phyloP scores from a whole-genome alignment of 2,329 filamentous ascomycete species.

The Ramularia collo-cygni region DNA sequence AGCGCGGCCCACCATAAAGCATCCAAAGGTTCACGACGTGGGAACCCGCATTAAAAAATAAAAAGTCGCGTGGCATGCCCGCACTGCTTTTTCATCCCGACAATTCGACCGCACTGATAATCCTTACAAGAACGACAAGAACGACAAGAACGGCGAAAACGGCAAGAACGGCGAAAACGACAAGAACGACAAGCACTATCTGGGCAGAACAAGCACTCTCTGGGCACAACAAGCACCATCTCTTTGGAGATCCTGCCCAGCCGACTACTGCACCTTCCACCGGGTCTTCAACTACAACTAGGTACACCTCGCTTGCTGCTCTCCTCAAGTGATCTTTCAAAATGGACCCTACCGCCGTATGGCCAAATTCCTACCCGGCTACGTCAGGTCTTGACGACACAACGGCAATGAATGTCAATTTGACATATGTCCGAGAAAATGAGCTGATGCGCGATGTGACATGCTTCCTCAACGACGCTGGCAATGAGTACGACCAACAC shows the following conservation, averaged over 20 bases:
- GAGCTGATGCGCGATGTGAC: constrained; percentile 9
- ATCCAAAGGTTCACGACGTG: constrained; percentile 9
- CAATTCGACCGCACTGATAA: too few species aligned
- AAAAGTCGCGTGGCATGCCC: constrained; percentile 12
- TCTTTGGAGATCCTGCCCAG: constrained; percentile 4
- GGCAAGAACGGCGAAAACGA: too few species aligned
- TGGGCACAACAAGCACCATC: background rate
- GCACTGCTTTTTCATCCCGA: too few species aligned
- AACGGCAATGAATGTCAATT: constrained; percentile 12
- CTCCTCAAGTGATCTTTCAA: too few species aligned
- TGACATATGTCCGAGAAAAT: constrained; percentile 10
- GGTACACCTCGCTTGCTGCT: too few species aligned
- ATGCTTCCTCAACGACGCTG: constrained; percentile 13
- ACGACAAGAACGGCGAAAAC: too few species aligned
- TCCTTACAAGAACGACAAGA: too few species aligned
- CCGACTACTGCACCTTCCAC: constrained; percentile 8
- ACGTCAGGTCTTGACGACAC: constrained; percentile 4
- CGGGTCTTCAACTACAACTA: too few species aligned
- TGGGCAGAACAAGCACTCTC: constrained; percentile 1
- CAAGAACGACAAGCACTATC: background rate
- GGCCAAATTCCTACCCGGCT: constrained; percentile 1
- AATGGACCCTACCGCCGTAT: constrained; percentile 2
- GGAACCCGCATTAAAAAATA: constrained; percentile 7
- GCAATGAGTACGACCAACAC: constrained; percentile 42
- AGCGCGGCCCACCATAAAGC: constrained; percentile 2